These are phyloP conservation scores for Eustoma russellianum DNA, from an alignment of 257 asterid species.

Conservation along the genomic window DNA sequence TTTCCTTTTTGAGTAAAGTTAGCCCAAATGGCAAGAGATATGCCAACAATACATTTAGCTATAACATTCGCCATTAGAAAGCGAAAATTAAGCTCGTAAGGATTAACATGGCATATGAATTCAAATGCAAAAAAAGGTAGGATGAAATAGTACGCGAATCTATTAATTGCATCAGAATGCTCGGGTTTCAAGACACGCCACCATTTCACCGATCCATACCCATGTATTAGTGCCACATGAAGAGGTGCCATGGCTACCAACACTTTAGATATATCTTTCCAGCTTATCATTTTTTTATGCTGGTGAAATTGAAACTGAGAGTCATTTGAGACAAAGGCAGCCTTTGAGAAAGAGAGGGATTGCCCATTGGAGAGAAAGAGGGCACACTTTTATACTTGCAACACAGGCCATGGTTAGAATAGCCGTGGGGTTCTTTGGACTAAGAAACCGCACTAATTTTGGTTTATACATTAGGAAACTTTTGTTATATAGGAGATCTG, in stretches of 20 bases:
- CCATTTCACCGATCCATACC: constrained; percentile 59
- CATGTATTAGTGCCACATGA: constrained; percentile 46
- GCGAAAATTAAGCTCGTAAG: too few relatives aligned
- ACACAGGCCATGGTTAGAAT: too few relatives aligned
- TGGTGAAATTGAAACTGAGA: too few relatives aligned
- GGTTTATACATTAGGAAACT: too few relatives aligned
- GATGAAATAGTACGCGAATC: constrained; percentile 54
- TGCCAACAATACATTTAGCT: constrained; percentile 34
- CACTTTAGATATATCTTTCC: constrained; percentile 50
- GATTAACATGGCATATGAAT: constrained; percentile 39
- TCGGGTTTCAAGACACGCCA: constrained; percentile 57
- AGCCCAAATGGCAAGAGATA: constrained; percentile 39
- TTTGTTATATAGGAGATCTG: too few relatives aligned
- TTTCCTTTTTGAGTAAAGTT: constrained; percentile 23
- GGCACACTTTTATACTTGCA: too few relatives aligned
- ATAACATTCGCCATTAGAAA: constrained; percentile 51
- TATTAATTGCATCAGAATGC: constrained; percentile 64
- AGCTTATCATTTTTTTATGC: constrained; percentile 33
- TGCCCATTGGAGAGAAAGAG: too few relatives aligned
- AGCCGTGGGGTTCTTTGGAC: too few relatives aligned
- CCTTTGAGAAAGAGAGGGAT: too few relatives aligned
- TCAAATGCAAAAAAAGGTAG: constrained; percentile 67
- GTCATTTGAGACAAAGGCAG: too few relatives aligned
- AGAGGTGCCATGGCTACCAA: constrained; percentile 50
- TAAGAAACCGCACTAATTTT: too few relatives aligned